phyloP scores from a whole-genome alignment of 495 filamentous ascomycete genomes.

The Gamarada debralockiae region DNA sequence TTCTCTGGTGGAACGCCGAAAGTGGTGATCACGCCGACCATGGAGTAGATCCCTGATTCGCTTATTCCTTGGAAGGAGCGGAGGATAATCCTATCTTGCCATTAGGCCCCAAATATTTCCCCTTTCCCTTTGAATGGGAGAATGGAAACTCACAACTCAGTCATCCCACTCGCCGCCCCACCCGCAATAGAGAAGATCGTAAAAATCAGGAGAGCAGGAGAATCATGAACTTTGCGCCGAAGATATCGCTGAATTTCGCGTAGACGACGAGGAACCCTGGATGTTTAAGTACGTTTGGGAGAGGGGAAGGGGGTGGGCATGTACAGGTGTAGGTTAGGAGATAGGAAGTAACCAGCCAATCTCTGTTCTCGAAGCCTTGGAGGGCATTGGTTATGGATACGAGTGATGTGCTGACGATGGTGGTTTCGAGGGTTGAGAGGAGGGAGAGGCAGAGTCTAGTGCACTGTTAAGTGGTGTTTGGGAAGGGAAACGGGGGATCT shows the following conservation, averaged over 20 bases:
- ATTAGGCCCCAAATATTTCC: conserved; percentile 1
- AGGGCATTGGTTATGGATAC: conserved; percentile 51
- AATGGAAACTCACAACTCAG: conserved; percentile 35
- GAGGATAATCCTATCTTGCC: conserved; percentile 25
- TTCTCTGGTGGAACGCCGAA: conserved; percentile 38
- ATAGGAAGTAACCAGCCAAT: conserved; percentile 55
- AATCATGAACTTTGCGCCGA: conserved; percentile 45
- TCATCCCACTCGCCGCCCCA: conserved; percentile 36
- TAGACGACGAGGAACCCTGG: conserved; percentile 33
- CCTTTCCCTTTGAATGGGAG: no score
- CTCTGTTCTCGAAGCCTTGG: conserved; percentile 41
- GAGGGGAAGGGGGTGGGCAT: conserved; percentile 38
- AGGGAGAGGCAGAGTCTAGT: no score
- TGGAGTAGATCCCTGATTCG: conserved; percentile 38
- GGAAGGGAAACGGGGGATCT: no score
- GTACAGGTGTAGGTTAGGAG: conserved; percentile 56
- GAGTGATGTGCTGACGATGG: conserved; percentile 56
- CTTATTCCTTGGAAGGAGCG: conserved; percentile 40
- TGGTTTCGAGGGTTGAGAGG: conserved; percentile 50
- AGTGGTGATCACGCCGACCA: conserved; percentile 44
- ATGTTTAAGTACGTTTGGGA: background rate
- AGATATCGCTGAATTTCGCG: conserved; percentile 47
- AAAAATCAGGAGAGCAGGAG: conserved; percentile 44
- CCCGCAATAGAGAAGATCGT: conserved; percentile 48
- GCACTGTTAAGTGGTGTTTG: no score